Conservation (phyloP, 371 early-diverging fungal genomes). For the Apophysomyces ossiformis region DNA sequence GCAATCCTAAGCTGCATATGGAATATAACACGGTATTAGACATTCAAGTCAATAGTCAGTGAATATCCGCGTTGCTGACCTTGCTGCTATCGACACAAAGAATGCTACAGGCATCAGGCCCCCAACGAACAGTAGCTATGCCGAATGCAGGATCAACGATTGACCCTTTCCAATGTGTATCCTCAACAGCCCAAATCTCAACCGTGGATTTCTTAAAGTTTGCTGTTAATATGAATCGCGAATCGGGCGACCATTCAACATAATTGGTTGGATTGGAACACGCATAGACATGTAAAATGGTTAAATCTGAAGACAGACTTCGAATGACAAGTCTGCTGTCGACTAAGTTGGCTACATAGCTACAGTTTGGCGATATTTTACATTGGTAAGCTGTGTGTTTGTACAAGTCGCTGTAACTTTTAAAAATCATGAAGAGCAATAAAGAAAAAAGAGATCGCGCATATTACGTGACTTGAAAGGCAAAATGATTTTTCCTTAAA, state of each 20-base stretch:
- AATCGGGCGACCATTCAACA: slow-evolving; percentile 74
- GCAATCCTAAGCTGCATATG: slow-evolving; percentile 55
- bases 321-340: slow-evolving; percentile 60
- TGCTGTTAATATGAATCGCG: slow-evolving; percentile 60
- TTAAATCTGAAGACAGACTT: slow-evolving; percentile 61
- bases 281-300: slow-evolving; percentile 66
- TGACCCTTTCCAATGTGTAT: slow-evolving; percentile 67
- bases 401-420: slow-evolving; percentile 57
- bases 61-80: slow-evolving; percentile 39
- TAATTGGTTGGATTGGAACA: slow-evolving; percentile 55
- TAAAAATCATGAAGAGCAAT: not conserved
- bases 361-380: slow-evolving; percentile 68
- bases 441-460: not conserved
- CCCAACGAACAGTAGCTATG: slow-evolving; percentile 62
- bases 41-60: slow-evolving; percentile 2
- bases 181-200: slow-evolving; percentile 66
- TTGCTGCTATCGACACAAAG: slow-evolving; percentile 70
- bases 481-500: too few species aligned
- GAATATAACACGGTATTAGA: not conserved
- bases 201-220: slow-evolving; percentile 54
- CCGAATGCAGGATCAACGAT: slow-evolving; percentile 70
- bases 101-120: slow-evolving; percentile 64
- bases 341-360: slow-evolving; percentile 70
- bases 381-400: slow-evolving; percentile 65
- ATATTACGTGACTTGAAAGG: too few species aligned